Percentiles rank a stretch among this genome's conserved stretches.
Conservation (phyloP, 805 yeast genomes). For the Grigorovia transvaalensis region DNA sequence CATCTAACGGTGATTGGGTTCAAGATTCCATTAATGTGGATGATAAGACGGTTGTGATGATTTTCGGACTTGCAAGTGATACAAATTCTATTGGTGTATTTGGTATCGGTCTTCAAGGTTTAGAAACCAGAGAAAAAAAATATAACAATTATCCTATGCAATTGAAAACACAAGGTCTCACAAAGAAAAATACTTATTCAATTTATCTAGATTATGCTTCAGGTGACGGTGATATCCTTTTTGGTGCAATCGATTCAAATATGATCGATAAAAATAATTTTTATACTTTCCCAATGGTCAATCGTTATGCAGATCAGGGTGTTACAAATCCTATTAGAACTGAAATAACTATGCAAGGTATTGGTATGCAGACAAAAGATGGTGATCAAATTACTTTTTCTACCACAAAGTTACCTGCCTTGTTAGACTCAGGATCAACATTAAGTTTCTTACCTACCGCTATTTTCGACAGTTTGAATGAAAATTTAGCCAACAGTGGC, state of each 20-base stretch:
- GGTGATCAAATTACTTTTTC: constrained; percentile 22
- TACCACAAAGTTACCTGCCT: constrained; percentile 26
- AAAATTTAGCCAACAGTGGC: not conserved
- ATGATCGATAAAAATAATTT: constrained; percentile 45
- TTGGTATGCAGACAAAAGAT: constrained; percentile 20
- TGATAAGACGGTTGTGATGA: constrained; percentile 35
- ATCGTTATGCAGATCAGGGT: constrained; percentile 18
- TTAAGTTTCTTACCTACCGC: constrained; percentile 37
- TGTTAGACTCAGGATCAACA: constrained; percentile 49
- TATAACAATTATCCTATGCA: constrained; percentile 61
- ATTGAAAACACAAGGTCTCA: constrained; percentile 48
- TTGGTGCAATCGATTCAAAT: constrained; percentile 63
- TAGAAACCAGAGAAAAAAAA: constrained; percentile 43
- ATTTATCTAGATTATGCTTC: constrained; percentile 44
- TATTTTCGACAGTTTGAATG: constrained; percentile 5
- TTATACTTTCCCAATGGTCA: constrained; percentile 41
- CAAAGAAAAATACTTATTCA: constrained; percentile 48
- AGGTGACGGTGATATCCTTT: constrained; percentile 44
- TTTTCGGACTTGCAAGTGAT: constrained; percentile 59
- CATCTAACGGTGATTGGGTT: constrained; percentile 35
- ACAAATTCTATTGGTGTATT: constrained; percentile 63
- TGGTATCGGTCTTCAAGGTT: constrained; percentile 41
- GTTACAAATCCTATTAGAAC: constrained; percentile 24
- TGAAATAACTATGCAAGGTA: constrained; percentile 25
- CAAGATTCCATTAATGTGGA: constrained; percentile 47